phyloP scores from a whole-genome alignment of 2,329 filamentous ascomycete species.

The Chalaropsis ovoidea region DNA sequence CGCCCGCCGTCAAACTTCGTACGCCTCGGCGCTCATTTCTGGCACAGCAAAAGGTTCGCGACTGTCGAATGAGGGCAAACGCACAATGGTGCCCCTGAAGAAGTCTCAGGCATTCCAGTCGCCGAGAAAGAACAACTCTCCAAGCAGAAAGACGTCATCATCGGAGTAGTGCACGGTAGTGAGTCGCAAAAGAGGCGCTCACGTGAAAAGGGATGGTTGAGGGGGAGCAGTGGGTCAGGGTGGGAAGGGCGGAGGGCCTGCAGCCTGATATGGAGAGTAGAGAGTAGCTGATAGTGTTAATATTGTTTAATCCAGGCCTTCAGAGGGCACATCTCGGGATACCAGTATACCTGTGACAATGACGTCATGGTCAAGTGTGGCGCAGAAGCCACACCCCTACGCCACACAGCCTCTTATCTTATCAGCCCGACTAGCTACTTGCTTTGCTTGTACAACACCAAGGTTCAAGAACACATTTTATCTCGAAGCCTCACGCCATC shows the following conservation, averaged over 20 bases:
- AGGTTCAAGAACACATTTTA: neutral
- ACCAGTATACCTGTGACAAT: neutral
- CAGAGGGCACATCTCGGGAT: neutral
- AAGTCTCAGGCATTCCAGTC: neutral
- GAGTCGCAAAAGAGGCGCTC: conserved; percentile 4
- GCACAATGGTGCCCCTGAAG: neutral
- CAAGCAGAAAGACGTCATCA: neutral
- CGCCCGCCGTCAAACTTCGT: neutral
- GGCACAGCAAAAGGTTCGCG: neutral
- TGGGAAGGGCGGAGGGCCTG: neutral
- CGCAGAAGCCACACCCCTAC: neutral
- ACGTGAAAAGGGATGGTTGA: neutral
- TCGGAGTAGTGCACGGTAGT: conserved; percentile 5
- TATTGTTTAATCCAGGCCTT: neutral
- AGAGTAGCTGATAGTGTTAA: neutral
- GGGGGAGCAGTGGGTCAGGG: too few relatives aligned
- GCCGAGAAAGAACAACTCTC: neutral
- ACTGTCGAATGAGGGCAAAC: neutral
- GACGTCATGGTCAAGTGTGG: neutral
- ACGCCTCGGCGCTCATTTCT: neutral
- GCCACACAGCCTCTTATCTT: neutral
- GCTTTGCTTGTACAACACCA: too few relatives aligned
- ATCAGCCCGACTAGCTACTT: neutral
- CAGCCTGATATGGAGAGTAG: neutral
- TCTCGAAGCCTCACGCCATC: neutral